Evolutionary conservation across 108 stramenopile genomes (phyloP).

Genomic region (Cyclotella cryptica): DNA sequence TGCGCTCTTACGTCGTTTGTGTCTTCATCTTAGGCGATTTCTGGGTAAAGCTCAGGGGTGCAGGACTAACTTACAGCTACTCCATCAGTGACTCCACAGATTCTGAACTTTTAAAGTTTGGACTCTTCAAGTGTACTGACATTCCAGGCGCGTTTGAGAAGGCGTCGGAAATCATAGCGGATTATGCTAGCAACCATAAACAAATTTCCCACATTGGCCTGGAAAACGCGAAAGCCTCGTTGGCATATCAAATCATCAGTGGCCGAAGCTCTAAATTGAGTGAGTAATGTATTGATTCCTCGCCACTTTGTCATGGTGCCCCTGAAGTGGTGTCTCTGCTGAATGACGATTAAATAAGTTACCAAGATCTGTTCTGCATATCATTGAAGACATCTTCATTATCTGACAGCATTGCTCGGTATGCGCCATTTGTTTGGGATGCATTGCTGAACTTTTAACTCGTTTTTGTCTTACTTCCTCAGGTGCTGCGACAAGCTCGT

Average conservation of each 20-base stretch:
- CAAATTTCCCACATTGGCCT: constrained; percentile 37
- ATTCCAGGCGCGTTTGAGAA: constrained; percentile 49
- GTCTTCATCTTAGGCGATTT: constrained; percentile 31
- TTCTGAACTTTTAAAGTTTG: constrained; percentile 40
- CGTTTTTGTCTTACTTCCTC: background rate
- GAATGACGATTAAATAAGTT: constrained; percentile 35
- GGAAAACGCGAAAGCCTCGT: constrained; percentile 53
- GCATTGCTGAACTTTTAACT: background rate
- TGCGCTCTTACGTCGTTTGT: background rate
- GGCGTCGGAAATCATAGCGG: constrained; percentile 45
- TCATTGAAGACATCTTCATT: constrained; percentile 15
- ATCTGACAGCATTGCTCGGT: constrained; percentile 23
- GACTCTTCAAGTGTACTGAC: constrained; percentile 53
- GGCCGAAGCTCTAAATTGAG: constrained; percentile 48
- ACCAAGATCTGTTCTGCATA: constrained; percentile 51
- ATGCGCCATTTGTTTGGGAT: background rate
- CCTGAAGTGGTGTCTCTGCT: constrained; percentile 8
- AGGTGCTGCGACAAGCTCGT: constrained; percentile 44
- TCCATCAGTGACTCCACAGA: constrained; percentile 48
- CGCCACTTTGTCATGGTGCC: background rate
- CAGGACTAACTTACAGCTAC: constrained; percentile 52
- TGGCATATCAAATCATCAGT: constrained; percentile 53
- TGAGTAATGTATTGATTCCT: constrained; percentile 20
- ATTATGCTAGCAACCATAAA: constrained; percentile 42
- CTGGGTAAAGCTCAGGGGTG: constrained; percentile 58